Evolutionary conservation across 106 monocot genomes (phyloP).

Genomic region (Dendrobium huoshanense): DNA sequence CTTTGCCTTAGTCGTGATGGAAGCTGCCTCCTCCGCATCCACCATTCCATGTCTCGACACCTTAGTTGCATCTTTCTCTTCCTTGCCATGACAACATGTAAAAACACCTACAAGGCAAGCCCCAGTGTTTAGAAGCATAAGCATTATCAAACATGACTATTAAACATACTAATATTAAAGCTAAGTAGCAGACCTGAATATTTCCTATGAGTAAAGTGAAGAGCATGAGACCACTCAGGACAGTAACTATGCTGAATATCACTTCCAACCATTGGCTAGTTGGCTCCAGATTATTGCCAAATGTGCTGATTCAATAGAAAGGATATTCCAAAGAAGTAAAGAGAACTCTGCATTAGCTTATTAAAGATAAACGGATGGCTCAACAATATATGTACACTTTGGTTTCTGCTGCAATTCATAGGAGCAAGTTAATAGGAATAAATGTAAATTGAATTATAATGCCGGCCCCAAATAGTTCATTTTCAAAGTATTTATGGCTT

Average conservation of each 20-base stretch:
- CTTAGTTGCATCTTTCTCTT: slow-evolving; percentile 86
- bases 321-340: background rate
- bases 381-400: background rate
- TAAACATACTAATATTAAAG: background rate
- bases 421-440: too few relatives aligned
- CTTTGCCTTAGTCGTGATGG: slow-evolving; percentile 73
- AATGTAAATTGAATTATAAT: too few relatives aligned
- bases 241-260: slow-evolving; percentile 78
- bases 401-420: background rate
- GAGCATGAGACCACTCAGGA: slow-evolving; percentile 77
- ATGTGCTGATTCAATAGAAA: slow-evolving; percentile 53
- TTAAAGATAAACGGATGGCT: background rate
- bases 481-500: background rate
- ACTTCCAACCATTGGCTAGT: slow-evolving; percentile 94
- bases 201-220: slow-evolving; percentile 94
- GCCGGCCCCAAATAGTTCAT: background rate
- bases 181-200: slow-evolving; percentile 56
- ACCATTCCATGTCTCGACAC: slow-evolving; percentile 93
- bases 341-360: background rate
- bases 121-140: background rate
- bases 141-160: background rate
- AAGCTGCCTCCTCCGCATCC: slow-evolving; percentile 90
- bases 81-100: slow-evolving; percentile 87
- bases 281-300: slow-evolving; percentile 83
- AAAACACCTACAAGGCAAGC: slow-evolving; percentile 46